These are phyloP conservation scores for Gryganskiella cystojenkinii DNA, from an alignment of 192 early-diverging fungal genomes.

Conservation along the genomic window DNA sequence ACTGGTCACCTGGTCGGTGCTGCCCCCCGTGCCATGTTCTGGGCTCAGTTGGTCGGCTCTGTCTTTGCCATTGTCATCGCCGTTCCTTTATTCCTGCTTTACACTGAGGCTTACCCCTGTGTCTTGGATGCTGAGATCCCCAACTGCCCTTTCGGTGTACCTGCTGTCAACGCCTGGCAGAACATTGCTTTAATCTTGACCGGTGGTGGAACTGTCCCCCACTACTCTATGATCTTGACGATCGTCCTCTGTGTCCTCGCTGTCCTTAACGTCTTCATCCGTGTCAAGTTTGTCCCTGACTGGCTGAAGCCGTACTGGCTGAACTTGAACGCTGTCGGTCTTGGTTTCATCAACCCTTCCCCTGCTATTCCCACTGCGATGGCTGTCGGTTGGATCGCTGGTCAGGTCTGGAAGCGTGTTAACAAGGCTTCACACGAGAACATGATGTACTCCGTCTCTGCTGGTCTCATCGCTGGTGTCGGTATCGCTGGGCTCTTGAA, in stretches of 20 bases:
- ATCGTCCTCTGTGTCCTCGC: slow-evolving; percentile 54
- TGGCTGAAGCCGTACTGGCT: slow-evolving; percentile 63
- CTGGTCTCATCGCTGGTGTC: slow-evolving; percentile 62
- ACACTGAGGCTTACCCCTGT: slow-evolving; percentile 73
- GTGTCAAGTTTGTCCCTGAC: slow-evolving; percentile 60
- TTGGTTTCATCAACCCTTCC: slow-evolving; percentile 62
- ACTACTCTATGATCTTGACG: slow-evolving; percentile 55
- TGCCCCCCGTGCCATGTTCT: slow-evolving; percentile 72
- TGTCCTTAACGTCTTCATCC: slow-evolving; percentile 45
- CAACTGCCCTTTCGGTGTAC: slow-evolving; percentile 54
- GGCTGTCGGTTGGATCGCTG: slow-evolving; percentile 54
- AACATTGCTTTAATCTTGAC: slow-evolving; percentile 58
- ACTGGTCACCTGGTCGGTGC: slow-evolving; percentile 74
- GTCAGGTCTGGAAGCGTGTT: slow-evolving; percentile 55
- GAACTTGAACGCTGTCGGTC: slow-evolving; percentile 67
- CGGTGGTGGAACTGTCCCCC: slow-evolving; percentile 50
- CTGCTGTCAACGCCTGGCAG: slow-evolving; percentile 56
- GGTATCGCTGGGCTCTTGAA: slow-evolving; percentile 62
- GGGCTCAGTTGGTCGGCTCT: slow-evolving; percentile 70
- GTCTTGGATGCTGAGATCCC: slow-evolving; percentile 39
- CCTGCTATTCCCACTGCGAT: slow-evolving; percentile 62
- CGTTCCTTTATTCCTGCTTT: slow-evolving; percentile 68
- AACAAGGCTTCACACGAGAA: slow-evolving; percentile 34
- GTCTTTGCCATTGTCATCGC: slow-evolving; percentile 66
- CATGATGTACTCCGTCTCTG: slow-evolving; percentile 57